Conservation (phyloP, 129 eudicot genomes). For the Ambrosia artemisiifolia region DNA sequence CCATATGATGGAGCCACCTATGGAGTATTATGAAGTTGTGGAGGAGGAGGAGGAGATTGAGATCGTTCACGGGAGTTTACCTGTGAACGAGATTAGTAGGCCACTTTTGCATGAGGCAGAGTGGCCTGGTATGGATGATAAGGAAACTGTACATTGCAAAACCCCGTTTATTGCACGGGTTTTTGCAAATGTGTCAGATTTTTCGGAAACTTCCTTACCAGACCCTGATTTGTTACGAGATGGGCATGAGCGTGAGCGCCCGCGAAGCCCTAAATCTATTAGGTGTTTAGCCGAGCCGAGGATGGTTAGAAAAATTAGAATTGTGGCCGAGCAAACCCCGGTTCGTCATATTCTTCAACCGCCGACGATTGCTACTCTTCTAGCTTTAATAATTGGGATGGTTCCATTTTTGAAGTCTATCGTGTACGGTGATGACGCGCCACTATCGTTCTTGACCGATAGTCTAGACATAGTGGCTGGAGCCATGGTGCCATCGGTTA, state of each 20-base stretch:
- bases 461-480: conserved; percentile 72
- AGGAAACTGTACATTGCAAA: conserved; percentile 73
- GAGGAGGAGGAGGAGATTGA: conserved; percentile 53
- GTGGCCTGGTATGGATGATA: conserved; percentile 94
- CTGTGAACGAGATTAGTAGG: conserved; percentile 48
- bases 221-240: conserved; percentile 56
- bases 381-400: conserved; percentile 73
- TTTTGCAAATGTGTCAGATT: conserved; percentile 37
- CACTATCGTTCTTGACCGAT: conserved; percentile 61
- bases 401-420: conserved; percentile 60
- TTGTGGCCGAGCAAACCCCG: conserved; percentile 82
- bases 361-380: conserved; percentile 63
- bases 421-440: conserved; percentile 72
- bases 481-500: conserved; percentile 87
- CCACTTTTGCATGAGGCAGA: conserved; percentile 89
- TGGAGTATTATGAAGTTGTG: conserved; percentile 66
- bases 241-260: conserved; percentile 13
- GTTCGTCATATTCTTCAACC: conserved; percentile 67
- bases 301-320: conserved; percentile 67
- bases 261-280: conserved; percentile 54
- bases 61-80: conserved; percentile 35
- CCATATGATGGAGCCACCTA: conserved; percentile 96
- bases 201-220: conserved; percentile 43
- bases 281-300: conserved; percentile 79
- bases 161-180: conserved; percentile 73